Percentiles rank a stretch among this genome's conserved stretches.
Evolutionary conservation across 345 rosid species (phyloP).

Genomic region (Acer saccharum): DNA sequence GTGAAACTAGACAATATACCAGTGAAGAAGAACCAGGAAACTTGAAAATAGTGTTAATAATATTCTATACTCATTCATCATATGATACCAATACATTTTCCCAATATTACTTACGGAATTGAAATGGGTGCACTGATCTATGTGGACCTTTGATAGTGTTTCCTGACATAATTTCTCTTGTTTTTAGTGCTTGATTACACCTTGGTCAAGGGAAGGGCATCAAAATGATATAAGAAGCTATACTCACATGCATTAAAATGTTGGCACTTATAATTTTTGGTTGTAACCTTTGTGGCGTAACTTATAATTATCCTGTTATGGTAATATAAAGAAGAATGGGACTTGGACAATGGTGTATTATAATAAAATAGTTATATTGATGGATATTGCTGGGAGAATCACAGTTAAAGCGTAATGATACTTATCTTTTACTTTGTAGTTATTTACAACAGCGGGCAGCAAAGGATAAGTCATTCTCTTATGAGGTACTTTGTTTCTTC

Average conservation of each 20-base stretch:
- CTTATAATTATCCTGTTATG: background rate
- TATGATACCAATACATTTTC: background rate
- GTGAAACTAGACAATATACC: background rate
- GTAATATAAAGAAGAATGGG: background rate
- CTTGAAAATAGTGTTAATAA: background rate
- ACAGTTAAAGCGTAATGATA: slow-evolving; percentile 12
- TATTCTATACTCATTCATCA: background rate
- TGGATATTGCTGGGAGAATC: background rate
- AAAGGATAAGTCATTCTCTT: slow-evolving; percentile 83
- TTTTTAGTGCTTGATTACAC: background rate
- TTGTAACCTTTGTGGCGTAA: background rate
- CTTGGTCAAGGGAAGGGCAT: background rate
- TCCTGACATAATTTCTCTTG: background rate
- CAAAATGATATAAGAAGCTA: background rate
- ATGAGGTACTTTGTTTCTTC: slow-evolving; percentile 61
- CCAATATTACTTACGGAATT: background rate
- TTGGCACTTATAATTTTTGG: slow-evolving; percentile 1
- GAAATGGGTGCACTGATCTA: background rate
- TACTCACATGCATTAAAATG: background rate
- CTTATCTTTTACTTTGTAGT: slow-evolving; percentile 48
- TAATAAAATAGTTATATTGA: slow-evolving; percentile 9
- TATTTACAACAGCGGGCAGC: slow-evolving; percentile 78
- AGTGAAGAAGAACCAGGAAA: background rate
- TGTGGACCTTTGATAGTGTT: background rate
- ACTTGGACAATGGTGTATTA: background rate